These are phyloP conservation scores for Sapria himalayana DNA, from an alignment of 345 rosid genomes.

Conservation along the genomic window DNA sequence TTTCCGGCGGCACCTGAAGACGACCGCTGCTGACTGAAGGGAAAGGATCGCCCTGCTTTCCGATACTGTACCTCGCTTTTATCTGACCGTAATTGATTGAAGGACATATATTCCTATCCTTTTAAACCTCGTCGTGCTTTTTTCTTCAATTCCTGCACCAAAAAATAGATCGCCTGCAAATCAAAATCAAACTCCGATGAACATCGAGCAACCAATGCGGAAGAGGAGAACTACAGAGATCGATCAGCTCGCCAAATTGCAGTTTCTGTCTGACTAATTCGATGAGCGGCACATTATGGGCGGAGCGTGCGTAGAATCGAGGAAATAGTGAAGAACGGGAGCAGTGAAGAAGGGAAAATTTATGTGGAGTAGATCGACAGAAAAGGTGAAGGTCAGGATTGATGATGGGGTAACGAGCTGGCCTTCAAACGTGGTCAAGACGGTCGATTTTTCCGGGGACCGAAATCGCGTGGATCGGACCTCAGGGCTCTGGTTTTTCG, in stretches of 20 bases:
- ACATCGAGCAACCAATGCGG: conserved; percentile 6
- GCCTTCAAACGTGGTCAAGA: conserved; percentile 21
- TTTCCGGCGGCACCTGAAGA: conserved; percentile 42
- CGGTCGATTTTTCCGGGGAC: conserved; percentile 36
- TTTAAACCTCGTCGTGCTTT: conserved; percentile 1
- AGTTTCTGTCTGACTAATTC: too few relatives aligned
- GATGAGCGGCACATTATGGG: too few relatives aligned
- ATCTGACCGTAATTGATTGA: conserved; percentile 82
- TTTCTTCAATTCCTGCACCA: conserved; percentile 6
- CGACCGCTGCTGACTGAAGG: conserved; percentile 51
- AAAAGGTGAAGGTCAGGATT: conserved; percentile 3
- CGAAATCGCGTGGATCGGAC: conserved; percentile 18
- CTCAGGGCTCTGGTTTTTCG: too few relatives aligned
- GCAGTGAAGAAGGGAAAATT: not conserved
- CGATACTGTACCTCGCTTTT: conserved; percentile 50
- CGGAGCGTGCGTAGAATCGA: too few relatives aligned
- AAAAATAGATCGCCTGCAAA: conserved; percentile 11
- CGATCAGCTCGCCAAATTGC: too few relatives aligned
- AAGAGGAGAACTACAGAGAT: conserved; percentile 8
- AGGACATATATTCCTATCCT: conserved; percentile 66
- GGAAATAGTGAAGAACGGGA: not conserved
- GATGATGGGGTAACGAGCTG: conserved; percentile 10
- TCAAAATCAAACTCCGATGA: not conserved
- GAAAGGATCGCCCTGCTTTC: conserved; percentile 53
- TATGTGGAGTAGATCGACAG: not conserved